These are phyloP conservation scores for Chromosphaera perkinsii DNA, from an alignment of 208 protist genomes.

Conservation along the genomic window DNA sequence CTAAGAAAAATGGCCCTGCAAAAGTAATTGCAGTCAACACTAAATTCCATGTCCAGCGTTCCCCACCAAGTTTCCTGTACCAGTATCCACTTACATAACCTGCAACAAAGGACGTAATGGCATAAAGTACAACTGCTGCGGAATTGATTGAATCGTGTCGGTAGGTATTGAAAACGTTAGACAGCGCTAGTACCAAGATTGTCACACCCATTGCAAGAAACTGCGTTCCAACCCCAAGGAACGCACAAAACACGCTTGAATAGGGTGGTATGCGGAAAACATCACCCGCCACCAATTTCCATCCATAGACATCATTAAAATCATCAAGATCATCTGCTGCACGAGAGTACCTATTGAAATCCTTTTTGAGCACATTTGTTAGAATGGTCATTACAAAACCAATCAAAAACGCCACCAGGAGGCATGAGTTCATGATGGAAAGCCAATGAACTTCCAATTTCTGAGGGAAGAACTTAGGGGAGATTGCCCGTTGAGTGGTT, in stretches of 20 bases:
- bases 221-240: slow-evolving; percentile 48
- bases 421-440: slow-evolving; percentile 80
- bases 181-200: slow-evolving; percentile 23
- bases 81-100: slow-evolving; percentile 42
- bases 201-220: slow-evolving; percentile 13
- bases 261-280: slow-evolving; percentile 76
- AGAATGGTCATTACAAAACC: slow-evolving; percentile 80
- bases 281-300: slow-evolving; percentile 88
- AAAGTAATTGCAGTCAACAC: slow-evolving; percentile 60
- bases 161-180: slow-evolving; percentile 62
- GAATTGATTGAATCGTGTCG: slow-evolving; percentile 65
- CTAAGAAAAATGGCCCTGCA: slow-evolving; percentile 52
- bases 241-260: slow-evolving; percentile 56
- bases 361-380: slow-evolving; percentile 67
- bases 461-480: slow-evolving; percentile 39
- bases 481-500: not conserved
- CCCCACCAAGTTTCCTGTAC: slow-evolving; percentile 54
- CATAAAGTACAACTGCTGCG: slow-evolving; percentile 68
- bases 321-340: slow-evolving; percentile 58
- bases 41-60: slow-evolving; percentile 59
- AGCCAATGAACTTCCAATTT: slow-evolving; percentile 81
- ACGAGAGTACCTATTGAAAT: slow-evolving; percentile 70
- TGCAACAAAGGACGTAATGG: slow-evolving; percentile 50
- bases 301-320: slow-evolving; percentile 77
- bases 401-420: slow-evolving; percentile 78